These are phyloP conservation scores for Pulveroboletus frians DNA, from an alignment of 768 basidiomycete genomes.

Conservation along the genomic window DNA sequence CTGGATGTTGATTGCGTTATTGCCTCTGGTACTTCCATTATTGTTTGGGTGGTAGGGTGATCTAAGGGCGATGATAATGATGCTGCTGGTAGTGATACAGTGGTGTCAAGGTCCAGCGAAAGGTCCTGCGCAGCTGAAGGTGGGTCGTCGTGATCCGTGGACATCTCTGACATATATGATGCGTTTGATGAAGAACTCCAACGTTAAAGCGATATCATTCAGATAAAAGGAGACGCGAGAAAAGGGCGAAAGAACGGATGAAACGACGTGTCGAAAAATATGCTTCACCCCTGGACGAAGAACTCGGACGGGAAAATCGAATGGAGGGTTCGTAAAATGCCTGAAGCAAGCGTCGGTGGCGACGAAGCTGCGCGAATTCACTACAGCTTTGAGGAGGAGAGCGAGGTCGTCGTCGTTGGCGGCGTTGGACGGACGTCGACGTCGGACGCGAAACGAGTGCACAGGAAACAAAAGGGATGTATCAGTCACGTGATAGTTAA, in stretches of 20 bases:
- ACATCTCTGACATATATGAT: slow-evolving; percentile 22
- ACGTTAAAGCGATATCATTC: slow-evolving; percentile 20
- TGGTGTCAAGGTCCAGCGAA: slow-evolving; percentile 14
- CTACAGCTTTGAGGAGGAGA: not conserved
- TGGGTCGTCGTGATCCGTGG: slow-evolving; percentile 20
- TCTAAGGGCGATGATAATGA: slow-evolving; percentile 19
- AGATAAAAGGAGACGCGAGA: not conserved
- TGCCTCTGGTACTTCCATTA: slow-evolving; percentile 18
- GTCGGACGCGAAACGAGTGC: slow-evolving; percentile 19
- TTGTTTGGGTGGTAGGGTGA: slow-evolving; percentile 18
- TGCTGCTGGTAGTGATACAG: slow-evolving; percentile 23
- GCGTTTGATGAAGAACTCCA: slow-evolving; percentile 7
- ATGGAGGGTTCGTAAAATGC: not conserved
- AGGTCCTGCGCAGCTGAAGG: slow-evolving; percentile 12
- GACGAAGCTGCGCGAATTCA: not conserved
- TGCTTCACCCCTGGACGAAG: slow-evolving; percentile 2
- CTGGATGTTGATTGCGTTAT: slow-evolving; percentile 13
- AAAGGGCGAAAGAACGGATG: not conserved
- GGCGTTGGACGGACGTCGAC: slow-evolving; percentile 8
- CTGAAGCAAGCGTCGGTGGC: not conserved
- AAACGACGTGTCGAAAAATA: slow-evolving; percentile 9
- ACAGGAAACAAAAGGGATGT: slow-evolving; percentile 14
- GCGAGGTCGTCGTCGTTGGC: slow-evolving; percentile 2
- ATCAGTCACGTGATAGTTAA: not conserved
- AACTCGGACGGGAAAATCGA: slow-evolving; percentile 1